phyloP scores from a whole-genome alignment of 257 asterid genomes.

The Solanum sitiens region DNA sequence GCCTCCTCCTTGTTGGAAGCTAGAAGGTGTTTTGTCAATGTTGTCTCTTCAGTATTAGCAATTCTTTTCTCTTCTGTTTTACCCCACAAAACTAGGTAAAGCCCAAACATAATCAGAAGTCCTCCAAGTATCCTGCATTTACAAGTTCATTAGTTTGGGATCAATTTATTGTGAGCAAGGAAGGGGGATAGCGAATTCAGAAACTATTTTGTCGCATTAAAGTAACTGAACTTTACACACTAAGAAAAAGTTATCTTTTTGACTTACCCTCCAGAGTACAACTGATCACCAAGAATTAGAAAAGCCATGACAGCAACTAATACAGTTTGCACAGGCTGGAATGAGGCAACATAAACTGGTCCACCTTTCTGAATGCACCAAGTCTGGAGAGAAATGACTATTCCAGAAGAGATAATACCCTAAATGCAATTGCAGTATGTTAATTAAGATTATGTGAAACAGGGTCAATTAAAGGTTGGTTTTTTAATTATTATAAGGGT shows the following conservation, averaged over 20 bases:
- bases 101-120: slow-evolving; percentile 54
- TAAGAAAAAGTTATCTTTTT: neutral
- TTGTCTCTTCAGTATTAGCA: slow-evolving; percentile 25
- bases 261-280: slow-evolving; percentile 73
- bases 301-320: slow-evolving; percentile 76
- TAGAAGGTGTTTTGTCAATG: slow-evolving; percentile 50
- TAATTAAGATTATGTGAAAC: too few relatives aligned
- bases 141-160: slow-evolving; percentile 1
- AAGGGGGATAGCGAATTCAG: neutral
- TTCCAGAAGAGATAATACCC: slow-evolving; percentile 84
- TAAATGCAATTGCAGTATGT: slow-evolving; percentile 6
- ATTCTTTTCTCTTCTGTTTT: slow-evolving; percentile 51
- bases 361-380: slow-evolving; percentile 95
- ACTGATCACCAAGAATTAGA: slow-evolving; percentile 56
- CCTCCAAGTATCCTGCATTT: slow-evolving; percentile 65
- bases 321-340: slow-evolving; percentile 88
- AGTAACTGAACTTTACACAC: neutral
- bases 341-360: slow-evolving; percentile 78
- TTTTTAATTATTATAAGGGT: slow-evolving; percentile 1
- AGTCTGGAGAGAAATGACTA: slow-evolving; percentile 69
- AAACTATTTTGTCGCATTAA: neutral
- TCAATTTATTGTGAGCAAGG: neutral
- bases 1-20: slow-evolving; percentile 18
- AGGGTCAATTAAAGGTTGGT: neutral
- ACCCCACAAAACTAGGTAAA: slow-evolving; percentile 76